Evolutionary conservation across 1,284 basidiomycete genomes (phyloP).

Genomic region (Cutaneotrichosporon mucoides): DNA sequence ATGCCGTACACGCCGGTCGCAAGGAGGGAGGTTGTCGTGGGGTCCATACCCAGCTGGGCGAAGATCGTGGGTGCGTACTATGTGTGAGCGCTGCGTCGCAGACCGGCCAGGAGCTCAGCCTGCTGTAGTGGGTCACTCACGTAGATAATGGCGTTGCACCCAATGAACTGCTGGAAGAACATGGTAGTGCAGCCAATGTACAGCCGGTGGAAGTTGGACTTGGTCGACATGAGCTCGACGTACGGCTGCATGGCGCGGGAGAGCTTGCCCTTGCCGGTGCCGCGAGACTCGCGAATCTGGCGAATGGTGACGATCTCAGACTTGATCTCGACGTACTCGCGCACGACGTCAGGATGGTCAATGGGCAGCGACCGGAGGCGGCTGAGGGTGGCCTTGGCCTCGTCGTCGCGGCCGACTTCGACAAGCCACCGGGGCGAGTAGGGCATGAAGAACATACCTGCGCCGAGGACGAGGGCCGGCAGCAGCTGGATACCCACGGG

Average conservation of each 20-base stretch:
- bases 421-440: constrained; percentile 33
- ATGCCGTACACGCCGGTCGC: constrained; percentile 45
- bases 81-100: background rate
- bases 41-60: constrained; percentile 25
- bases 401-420: constrained; percentile 29
- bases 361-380: constrained; percentile 24
- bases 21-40: constrained; percentile 32
- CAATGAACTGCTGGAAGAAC: constrained; percentile 26
- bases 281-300: constrained; percentile 5
- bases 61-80: constrained; percentile 28
- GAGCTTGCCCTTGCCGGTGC: background rate
- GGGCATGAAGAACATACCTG: constrained; percentile 24
- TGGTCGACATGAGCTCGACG: constrained; percentile 11
- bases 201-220: constrained; percentile 18
- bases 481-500: constrained; percentile 32
- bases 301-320: constrained; percentile 22
- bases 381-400: constrained; percentile 24
- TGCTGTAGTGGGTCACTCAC: background rate
- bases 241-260: constrained; percentile 11
- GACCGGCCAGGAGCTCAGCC: too few species aligned
- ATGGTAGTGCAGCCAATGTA: constrained; percentile 10
- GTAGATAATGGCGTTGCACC: constrained; percentile 15
- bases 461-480: constrained; percentile 34
- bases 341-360: constrained; percentile 21
- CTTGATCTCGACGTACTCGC: constrained; percentile 35